A percentile compares a stretch with the other conserved stretches of the same genome.
Evolutionary conservation across 2,329 filamentous ascomycete genomes (phyloP).

Genomic region (Pseudocercospora pini-densiflorae): DNA sequence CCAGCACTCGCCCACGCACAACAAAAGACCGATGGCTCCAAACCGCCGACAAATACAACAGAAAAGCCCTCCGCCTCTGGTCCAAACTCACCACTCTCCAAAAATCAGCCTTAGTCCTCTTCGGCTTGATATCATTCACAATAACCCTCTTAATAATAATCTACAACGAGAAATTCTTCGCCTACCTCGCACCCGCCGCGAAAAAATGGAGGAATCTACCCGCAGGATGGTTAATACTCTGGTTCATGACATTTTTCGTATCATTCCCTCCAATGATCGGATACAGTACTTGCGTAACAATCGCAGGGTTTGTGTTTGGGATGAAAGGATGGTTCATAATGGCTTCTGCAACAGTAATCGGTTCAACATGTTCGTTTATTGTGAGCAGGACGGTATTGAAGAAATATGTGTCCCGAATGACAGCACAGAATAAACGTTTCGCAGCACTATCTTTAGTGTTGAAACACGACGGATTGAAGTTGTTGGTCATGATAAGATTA

Average conservation of each 20-base stretch:
- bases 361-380: conserved; percentile 79
- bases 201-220: conserved; percentile 75
- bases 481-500: conserved; percentile 88
- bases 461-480: conserved; percentile 85
- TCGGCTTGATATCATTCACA: conserved; percentile 55
- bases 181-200: conserved; percentile 72
- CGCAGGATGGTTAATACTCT: conserved; percentile 76
- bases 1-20: conserved; percentile 36
- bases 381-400: conserved; percentile 79
- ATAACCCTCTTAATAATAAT: conserved; percentile 71
- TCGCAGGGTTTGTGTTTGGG: conserved; percentile 73
- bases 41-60: conserved; percentile 51
- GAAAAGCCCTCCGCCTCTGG: conserved; percentile 56
- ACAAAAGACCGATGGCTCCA: conserved; percentile 47
- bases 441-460: conserved; percentile 85
- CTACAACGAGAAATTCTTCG: conserved; percentile 81
- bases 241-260: conserved; percentile 73
- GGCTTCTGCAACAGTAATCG: conserved; percentile 75
- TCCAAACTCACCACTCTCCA: conserved; percentile 64
- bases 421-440: conserved; percentile 84
- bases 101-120: conserved; percentile 61
- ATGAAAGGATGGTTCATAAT: conserved; percentile 84
- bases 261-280: conserved; percentile 88
- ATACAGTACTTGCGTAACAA: conserved; percentile 76
- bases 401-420: conserved; percentile 76